Conservation (phyloP, 208 protist species). For the Giardia duodenalis region DNA sequence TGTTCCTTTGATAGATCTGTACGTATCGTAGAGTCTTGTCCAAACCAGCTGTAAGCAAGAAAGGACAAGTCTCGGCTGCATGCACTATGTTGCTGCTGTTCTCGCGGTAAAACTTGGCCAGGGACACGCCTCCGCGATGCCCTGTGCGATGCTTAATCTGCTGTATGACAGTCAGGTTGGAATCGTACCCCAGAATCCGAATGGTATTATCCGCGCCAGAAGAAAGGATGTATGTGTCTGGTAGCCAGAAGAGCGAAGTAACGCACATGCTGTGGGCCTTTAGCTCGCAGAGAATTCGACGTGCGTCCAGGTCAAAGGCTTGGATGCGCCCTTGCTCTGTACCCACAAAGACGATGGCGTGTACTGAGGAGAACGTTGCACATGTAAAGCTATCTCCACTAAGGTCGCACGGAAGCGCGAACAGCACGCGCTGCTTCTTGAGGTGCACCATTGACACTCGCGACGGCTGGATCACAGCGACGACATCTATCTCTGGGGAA, state of each 20-base stretch:
- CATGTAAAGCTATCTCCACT: not conserved
- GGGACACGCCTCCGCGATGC: not conserved
- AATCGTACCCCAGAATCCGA: not conserved
- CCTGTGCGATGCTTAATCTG: not conserved
- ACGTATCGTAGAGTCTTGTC: not conserved
- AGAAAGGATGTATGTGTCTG: not conserved
- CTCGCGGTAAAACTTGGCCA: not conserved
- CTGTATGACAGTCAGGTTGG: not conserved
- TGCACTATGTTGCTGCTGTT: not conserved
- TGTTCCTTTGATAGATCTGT: not conserved
- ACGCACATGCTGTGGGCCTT: not conserved
- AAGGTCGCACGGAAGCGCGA: not conserved
- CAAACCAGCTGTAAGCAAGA: not conserved
- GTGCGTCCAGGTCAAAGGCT: not conserved
- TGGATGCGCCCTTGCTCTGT: not conserved
- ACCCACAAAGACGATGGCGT: not conserved
- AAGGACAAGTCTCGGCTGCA: not conserved
- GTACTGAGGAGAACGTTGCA: not conserved
- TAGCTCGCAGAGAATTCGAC: not conserved
- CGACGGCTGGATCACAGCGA: not conserved
- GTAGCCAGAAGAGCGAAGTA: not conserved
- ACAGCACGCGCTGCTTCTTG: not conserved
- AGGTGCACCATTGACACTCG: not conserved
- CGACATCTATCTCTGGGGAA: not conserved
- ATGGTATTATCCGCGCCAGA: not conserved